These are phyloP conservation scores for Ascochyta pisi DNA, from an alignment of 2,329 filamentous ascomycete species.

Conservation along the genomic window DNA sequence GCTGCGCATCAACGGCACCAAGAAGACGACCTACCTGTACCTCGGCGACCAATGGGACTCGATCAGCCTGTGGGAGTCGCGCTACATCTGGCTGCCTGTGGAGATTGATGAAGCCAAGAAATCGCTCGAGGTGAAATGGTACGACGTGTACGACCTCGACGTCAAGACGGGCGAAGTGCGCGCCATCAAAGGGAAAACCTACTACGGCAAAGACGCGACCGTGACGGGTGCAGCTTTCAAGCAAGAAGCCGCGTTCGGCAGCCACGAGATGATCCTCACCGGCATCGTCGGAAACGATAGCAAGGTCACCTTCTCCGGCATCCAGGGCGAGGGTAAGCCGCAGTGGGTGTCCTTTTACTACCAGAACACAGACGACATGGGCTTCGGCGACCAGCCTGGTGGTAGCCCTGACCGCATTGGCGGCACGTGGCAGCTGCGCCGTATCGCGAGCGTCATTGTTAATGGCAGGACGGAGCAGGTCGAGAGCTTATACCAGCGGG, in stretches of 20 bases:
- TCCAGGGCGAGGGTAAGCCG: constrained; percentile 58
- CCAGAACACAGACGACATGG: constrained; percentile 68
- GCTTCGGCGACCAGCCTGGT: constrained; percentile 61
- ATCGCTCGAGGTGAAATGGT: constrained; percentile 58
- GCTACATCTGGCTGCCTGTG: constrained; percentile 65
- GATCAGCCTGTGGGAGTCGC: constrained; percentile 63
- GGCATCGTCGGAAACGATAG: constrained; percentile 64
- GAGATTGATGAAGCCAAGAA: constrained; percentile 61
- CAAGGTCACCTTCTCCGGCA: constrained; percentile 59
- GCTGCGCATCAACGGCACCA: constrained; percentile 57
- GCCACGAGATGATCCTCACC: constrained; percentile 56
- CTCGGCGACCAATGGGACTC: constrained; percentile 63
- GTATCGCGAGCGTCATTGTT: constrained; percentile 66
- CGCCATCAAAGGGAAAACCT: constrained; percentile 57
- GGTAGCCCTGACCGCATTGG: constrained; percentile 66
- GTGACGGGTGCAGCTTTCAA: constrained; percentile 58
- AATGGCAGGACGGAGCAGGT: constrained; percentile 60
- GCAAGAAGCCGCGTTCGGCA: constrained; percentile 63
- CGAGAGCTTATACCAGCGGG: constrained; percentile 60
- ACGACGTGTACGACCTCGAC: constrained; percentile 64
- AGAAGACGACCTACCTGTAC: constrained; percentile 60
- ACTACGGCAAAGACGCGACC: constrained; percentile 55
- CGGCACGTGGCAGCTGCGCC: constrained; percentile 65
- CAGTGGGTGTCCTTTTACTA: constrained; percentile 67
- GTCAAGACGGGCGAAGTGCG: constrained; percentile 59